Base-by-base conservation (phyloP, 129 eudicot species). In the Flaveria robusta region DNA sequence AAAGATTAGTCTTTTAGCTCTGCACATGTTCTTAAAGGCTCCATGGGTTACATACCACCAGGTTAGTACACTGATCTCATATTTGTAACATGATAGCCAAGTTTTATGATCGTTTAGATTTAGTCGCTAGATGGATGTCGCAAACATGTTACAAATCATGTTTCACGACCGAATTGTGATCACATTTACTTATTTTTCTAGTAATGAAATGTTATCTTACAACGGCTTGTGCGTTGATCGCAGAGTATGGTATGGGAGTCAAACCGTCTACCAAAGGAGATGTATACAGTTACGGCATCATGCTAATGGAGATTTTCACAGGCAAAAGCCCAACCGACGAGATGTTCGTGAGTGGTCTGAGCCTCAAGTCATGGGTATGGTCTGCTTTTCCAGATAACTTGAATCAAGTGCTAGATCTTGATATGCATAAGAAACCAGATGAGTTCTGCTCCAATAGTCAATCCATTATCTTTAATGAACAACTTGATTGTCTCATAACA, bases 31-130 rank as follows among this genome's bases (percentile, higher is more conserved):
- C 87, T 88, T 8, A 90, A 81, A 74, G 92, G 96, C 20, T 81
- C 96, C 70, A 85, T 90, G 66, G 92, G 96, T 34, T 90, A 90
- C 69, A 87, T 86, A 46, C 87, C 96, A 51, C 96, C 96, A 87
- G 96, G 96, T 87, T 1, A 75, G 74, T 78, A 67, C 31, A 22
- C 50, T 67, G 16, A 66, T 11, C 14, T 68, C 9, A 70, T 51
- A 3, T 49, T n/a, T n/a, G n/a, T n/a, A 11, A 43, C 47, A 43
- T 7, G 47, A 7, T 31, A 31, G 37, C 37, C 37, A 31, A 5
- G 37, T 31, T 31, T 31, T 31, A 31, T 7, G 37, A 4, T 31
- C 7, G 7, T 31, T 31, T 31, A 31, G 37, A 31, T 31, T 31
- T 31, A 31, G 37, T 31, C 7, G 37, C 37, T 0, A 31, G 7